Base-by-base conservation (phyloP, 257 asterid species). In the Solanum appendiculatum region DNA sequence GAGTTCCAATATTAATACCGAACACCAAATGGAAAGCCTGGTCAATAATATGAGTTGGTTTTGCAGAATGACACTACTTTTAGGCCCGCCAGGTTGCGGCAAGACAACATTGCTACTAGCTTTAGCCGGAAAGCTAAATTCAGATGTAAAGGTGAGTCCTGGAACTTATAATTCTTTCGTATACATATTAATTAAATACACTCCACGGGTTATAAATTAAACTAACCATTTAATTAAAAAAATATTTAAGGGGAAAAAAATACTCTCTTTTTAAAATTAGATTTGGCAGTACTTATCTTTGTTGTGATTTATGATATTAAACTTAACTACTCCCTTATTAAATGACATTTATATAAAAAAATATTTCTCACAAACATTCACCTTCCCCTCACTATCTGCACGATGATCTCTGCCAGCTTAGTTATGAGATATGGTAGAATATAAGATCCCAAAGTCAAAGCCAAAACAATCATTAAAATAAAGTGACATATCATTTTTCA, bases 21-120 rank as follows among this genome's bases (percentile, higher is more conserved):
- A 0, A 54, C 18, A 54, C 20, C 63, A 5, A 4, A 54, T 20
- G n/a, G n/a, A n/a, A n/a, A n/a, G n/a, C n/a, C n/a, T n/a, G 63
- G 63, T 20, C 11, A 54, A 20, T 54, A 54, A 54, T 20, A 54
- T 92, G 21, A 88, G 92, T 88, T 93, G 90, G 77, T 92, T 95
- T 33, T 87, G 96, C 87, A 91, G 93, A 84, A 88, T 94, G 94
- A 93, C 96, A 40, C 87, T 94, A 86, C 93, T 94, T 58, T 88
- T 94, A 87, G 98, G 98, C 2, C 98, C 98, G 88, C 98, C 98
- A 5, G 88, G 93, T 85, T 93, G 95, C 10, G 98, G 98, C 18
- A 94, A 94, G 89, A 94, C 96, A n/a, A 91, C 96, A 1, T 90
- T 92, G 66, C 83, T 94, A 90, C 56, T 91, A 80, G 96, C 98